Evolutionary conservation across 805 yeast species (phyloP), one percentile per base, ranked within the genome.

Genomic region (Yarrowia divulgata): DNA sequence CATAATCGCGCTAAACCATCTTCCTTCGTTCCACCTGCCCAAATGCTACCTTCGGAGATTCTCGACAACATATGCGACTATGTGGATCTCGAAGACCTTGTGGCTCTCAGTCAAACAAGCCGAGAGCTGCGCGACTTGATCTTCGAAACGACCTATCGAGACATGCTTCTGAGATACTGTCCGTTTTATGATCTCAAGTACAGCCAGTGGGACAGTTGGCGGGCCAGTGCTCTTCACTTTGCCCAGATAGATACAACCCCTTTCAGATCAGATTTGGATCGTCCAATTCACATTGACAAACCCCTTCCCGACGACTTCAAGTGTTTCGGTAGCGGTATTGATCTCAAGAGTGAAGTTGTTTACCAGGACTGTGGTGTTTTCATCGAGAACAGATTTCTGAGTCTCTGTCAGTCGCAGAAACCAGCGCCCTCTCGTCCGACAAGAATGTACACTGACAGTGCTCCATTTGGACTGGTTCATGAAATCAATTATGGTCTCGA

Each of bases 181-280:
- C 52, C 52, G 6, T 48, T 14, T 35, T 48, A 29, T 8, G 35
- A 29, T 8, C 35, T 48, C 18, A 12, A 48, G 2, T 48, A 48
- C 52, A 48, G 52, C 35, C 52, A 48, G 8, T 48, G 52, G 52
- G 35, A 29, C 52, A 48, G 18, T 35, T 48, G 52, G 52, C 29
- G 14, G 35, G 52, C 32, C 8, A 13, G 35, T 16, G 52, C 52
- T 16, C 52, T 48, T 29, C 8, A 46, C 12, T 19, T 12, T 5
- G 7, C 13, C 16, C 19, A 23, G 32, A 18, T 48, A 19, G 52
- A 48, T 9, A 48, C 35, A 0, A 6, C 10, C 3, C 52, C 35
- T 10, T 48, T 48, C 35, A 3, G 5, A 1, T 14, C 8, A 18
- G 12, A 6, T 29, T 35, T 29, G 10, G 13, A 13, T 1, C 5